Conservation (phyloP, 371 early-diverging fungal species). For the Mucor piriformis region DNA sequence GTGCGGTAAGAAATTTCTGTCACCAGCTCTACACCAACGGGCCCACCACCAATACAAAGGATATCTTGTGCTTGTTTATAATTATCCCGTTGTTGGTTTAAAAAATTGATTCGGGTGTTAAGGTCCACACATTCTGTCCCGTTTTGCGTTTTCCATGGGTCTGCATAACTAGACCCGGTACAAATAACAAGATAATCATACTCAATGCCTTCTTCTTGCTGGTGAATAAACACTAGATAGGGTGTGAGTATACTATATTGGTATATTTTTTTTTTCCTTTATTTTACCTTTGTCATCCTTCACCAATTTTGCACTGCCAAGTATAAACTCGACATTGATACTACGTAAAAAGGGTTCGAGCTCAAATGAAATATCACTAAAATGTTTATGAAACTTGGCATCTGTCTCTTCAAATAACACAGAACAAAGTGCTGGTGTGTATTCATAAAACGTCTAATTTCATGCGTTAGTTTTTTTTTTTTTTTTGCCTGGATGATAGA, state of each 20-base stretch:
- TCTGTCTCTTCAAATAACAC: constrained; percentile 35
- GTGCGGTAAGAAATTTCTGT: constrained; percentile 50
- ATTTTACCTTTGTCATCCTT: constrained; percentile 31
- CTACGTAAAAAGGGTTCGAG: constrained; percentile 18
- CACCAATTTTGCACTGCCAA: constrained; percentile 28
- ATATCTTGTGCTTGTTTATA: constrained; percentile 42
- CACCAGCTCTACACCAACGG: constrained; percentile 56
- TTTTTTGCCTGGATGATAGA: neutral
- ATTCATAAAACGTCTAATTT: constrained; percentile 42
- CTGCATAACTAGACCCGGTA: constrained; percentile 41
- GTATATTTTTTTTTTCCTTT: neutral
- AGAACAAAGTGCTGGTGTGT: constrained; percentile 42
- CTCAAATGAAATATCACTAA: constrained; percentile 26
- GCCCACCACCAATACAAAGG: constrained; percentile 60
- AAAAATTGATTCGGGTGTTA: constrained; percentile 19
- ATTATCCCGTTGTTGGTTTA: constrained; percentile 25
- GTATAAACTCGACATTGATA: constrained; percentile 25
- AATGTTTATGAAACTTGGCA: constrained; percentile 29
- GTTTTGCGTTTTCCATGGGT: constrained; percentile 36
- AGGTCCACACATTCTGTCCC: neutral
- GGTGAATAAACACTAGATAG: too few relatives aligned
- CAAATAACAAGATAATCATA: constrained; percentile 36
- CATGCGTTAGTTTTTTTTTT: too few relatives aligned
- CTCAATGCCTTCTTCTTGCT: constrained; percentile 2
- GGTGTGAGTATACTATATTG: too few relatives aligned